Evolutionary conservation across 1,139 yeast species (phyloP).

Genomic region (Blastobotrys indianensis): DNA sequence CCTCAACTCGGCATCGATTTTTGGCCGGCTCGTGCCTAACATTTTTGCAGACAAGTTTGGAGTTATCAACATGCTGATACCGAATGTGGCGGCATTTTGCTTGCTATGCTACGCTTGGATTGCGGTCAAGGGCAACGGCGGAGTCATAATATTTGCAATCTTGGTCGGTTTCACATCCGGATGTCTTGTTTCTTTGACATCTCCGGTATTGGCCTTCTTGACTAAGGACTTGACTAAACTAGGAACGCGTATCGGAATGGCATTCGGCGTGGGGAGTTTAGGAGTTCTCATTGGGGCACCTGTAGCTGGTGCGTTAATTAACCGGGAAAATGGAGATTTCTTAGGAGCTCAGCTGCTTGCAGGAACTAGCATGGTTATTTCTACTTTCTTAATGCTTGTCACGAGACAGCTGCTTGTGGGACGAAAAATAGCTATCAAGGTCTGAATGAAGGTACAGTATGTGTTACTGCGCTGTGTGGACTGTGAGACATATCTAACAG

Average conservation of each 20-base stretch:
- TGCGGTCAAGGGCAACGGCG: constrained; percentile 41
- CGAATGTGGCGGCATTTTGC: constrained; percentile 21
- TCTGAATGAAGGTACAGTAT: too few species aligned
- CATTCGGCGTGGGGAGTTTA: constrained; percentile 49
- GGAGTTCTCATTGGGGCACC: constrained; percentile 52
- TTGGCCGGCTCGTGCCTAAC: constrained; percentile 49
- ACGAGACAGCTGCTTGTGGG: too few species aligned
- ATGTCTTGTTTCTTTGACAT: constrained; percentile 40
- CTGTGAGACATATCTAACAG: too few species aligned
- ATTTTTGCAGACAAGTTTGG: constrained; percentile 43
- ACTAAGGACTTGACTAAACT: constrained; percentile 39
- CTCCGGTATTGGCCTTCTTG: constrained; percentile 43
- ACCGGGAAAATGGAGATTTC: constrained; percentile 18
- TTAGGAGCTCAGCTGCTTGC: constrained; percentile 19
- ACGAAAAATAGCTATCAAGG: too few species aligned
- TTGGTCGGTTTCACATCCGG: constrained; percentile 48
- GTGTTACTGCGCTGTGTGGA: too few species aligned
- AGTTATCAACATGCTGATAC: constrained; percentile 39
- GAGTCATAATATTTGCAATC: constrained; percentile 36
- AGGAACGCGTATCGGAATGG: constrained; percentile 52
- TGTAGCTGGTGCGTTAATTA: constrained; percentile 44
- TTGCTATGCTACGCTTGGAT: constrained; percentile 36
- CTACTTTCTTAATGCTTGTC: too few species aligned
- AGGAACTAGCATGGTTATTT: constrained; percentile 7
- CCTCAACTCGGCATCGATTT: constrained; percentile 43